Evolutionary conservation across 208 protist genomes (phyloP), one percentile per base, ranked within the genome.

Genomic region (Borovskyia barvae): DNA sequence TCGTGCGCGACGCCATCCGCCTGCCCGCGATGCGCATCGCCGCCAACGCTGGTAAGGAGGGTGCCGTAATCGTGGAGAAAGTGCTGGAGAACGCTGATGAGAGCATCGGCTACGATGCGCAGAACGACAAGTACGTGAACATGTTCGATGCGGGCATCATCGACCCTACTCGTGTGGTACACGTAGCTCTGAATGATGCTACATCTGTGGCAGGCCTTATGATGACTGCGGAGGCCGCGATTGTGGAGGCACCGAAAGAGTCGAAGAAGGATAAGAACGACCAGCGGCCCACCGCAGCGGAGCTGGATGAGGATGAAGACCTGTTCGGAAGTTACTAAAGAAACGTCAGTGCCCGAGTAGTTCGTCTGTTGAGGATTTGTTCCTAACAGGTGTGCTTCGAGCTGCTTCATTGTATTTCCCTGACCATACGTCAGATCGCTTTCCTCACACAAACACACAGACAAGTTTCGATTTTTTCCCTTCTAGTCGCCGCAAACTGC

Each of bases 81-180:
- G 66, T 99, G 12, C 73, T 99, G 11, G 77, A 90, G 47, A 49
- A 75, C 41, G 35, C 40, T 11, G 82, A 98, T 53, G 43, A 28
- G 24, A 54, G 72, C 33, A 58, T 92, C 36, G 97, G 98, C 76
- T 99, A 94, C 84, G 92, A 99, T 63, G 96, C 96, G 28, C 66
- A 72, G 55, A 97, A 80, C 43, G 79, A 88, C 74, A 55, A 95
- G 66, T 99, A 97, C 79, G 83, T 87, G 63, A 92, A 99, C 84
- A 98, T 99, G 97, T 85, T 99, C 67, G 70, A 98, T 43, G 85
- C 90, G 9, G 98, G 98, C 70, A 99, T 99, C 73, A 98, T 99
- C 72, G 98, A 99, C 84, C 98, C 98, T 51, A 95, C 96, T 45
- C 99, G 99, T 81, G 98, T 99, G n/a, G 97, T 99, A 49, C 81